Evolutionary conservation across 192 early-diverging fungal species (phyloP), one percentile per base, ranked within the genome.

Genomic region (Podila epicladia): DNA sequence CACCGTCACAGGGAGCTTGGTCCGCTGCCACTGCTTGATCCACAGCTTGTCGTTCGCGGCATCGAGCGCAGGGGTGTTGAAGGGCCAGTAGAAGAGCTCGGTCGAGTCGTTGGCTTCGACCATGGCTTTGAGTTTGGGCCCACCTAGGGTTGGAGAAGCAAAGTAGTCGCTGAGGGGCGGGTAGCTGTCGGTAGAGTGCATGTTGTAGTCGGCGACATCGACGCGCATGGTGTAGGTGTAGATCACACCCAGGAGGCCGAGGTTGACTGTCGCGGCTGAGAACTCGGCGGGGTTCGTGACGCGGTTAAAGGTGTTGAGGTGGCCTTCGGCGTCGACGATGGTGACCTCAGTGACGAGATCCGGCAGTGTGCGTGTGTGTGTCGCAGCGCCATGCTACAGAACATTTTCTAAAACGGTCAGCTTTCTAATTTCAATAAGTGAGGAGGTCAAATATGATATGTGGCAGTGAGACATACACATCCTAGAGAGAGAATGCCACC

Each of bases 71-170:
- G 15, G 2, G 8, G 48, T 58, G 24, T 83, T 78, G 38, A 77
- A 72, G 33, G 82, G 74, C 82, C 74, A 83, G 65, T 83, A 78
- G 13, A 83, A 73, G 38, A 83, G 49, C 67, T 83, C 70, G 31
- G 71, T 24, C 9, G 57, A 31, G 4, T 77, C 64, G 26, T 69
- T 69, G 15, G n/a, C 35, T 2, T 59, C 37, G 9, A 69, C 69
- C 69, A 71, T 61, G 13, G 37, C 69, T 24, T 62, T 71, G 38
- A 74, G 19, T 33, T 70, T 45, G 7, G 50, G 28, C 50, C 55
- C 53, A 9, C 60, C 72, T 33, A 69, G 24, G 15, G 33, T 19
- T 9, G 70, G 31, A 19, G 48, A 63, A 19, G 15, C 28, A 22
- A 65, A 58, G 8, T 32, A 31, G 0, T 67, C 65, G 45, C 15